Evolutionary conservation across 2,329 filamentous ascomycete genomes (phyloP), one percentile per base, ranked within the genome.

Genomic region (Stagonosporopsis vannaccii): DNA sequence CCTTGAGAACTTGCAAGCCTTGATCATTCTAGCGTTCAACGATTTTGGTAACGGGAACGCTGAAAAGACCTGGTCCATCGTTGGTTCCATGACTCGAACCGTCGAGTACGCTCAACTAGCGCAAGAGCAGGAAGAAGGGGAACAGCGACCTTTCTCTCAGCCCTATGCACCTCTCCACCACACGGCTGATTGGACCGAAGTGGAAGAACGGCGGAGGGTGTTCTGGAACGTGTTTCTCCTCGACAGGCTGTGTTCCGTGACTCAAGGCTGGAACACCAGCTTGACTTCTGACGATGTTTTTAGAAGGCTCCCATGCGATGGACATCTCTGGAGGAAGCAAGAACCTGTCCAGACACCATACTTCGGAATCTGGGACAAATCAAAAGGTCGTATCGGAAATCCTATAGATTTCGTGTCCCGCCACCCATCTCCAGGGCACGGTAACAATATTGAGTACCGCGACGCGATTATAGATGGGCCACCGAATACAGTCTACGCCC

Each of bases 291-390:
- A 64, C 23, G 63, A 66, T 28, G 63, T 66, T 3, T 56, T 51
- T 28, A 50, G 63, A 19, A 58, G 63, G 28, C 44, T 66, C 6
- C 63, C 63, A 8, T 62, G 61, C 19, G 63, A 66, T 26, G 63
- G 63, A 5, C 59, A 60, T 44, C 35, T 66, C 9, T 66, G 63
- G 63, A 51, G 61, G n/a, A 66, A 62, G 33, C 40, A 60, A 22
- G 48, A 58, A 15, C 37, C 58, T 23, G 63, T 60, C 7, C 20
- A 51, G 28, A 66, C 63, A 12, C 63, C 61, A 3, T 66, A 62
- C 37, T 57, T 66, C 33, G 63, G 63, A 23, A 66, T 66, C 23
- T 66, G 63, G 63, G 63, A 66, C 54, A 63, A 60, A 30, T 64
- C 63, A 6, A 58, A 50, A 46, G 60, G 57, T 11, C 55, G 59